These are phyloP conservation scores for Penicillium pulvis DNA, from an alignment of 495 filamentous ascomycete species.

Conservation along the genomic window DNA sequence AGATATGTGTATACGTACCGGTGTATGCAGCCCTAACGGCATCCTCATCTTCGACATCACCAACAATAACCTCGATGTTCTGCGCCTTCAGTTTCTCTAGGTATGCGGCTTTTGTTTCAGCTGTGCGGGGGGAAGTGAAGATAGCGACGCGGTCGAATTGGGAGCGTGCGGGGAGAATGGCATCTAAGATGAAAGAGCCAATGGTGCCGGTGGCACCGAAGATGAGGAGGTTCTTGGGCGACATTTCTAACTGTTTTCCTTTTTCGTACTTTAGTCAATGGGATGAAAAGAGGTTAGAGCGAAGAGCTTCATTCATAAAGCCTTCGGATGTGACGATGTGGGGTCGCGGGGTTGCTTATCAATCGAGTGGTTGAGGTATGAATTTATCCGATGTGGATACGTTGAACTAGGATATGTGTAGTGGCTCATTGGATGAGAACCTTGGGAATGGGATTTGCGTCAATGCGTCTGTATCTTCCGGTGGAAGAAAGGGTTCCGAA, in stretches of 20 bases:
- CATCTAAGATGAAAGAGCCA: conserved; percentile 62
- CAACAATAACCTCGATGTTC: conserved; percentile 60
- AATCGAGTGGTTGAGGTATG: conserved; percentile 8
- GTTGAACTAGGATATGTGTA: background rate
- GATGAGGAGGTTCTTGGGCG: conserved; percentile 56
- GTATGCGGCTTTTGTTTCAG: conserved; percentile 36
- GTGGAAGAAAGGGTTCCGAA: background rate
- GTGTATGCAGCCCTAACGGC: conserved; percentile 57
- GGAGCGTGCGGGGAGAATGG: conserved; percentile 55
- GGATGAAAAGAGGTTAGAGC: background rate
- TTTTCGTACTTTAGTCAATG: too few relatives aligned
- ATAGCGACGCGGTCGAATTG: conserved; percentile 58
- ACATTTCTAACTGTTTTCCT: background rate
- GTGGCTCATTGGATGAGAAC: background rate
- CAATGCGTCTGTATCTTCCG: background rate
- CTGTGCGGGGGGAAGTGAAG: conserved; percentile 62
- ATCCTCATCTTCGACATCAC: conserved; percentile 54
- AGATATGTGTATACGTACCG: conserved; percentile 31
- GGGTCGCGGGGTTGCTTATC: conserved; percentile 29
- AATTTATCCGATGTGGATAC: background rate
- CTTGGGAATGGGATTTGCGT: background rate
- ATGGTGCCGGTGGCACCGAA: conserved; percentile 73
- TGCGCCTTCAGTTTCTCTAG: conserved; percentile 47
- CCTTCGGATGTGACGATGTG: conserved; percentile 3
- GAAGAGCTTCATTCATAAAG: background rate